Base-by-base conservation (phyloP, 371 early-diverging fungal genomes). In the Mortierella sp. region DNA sequence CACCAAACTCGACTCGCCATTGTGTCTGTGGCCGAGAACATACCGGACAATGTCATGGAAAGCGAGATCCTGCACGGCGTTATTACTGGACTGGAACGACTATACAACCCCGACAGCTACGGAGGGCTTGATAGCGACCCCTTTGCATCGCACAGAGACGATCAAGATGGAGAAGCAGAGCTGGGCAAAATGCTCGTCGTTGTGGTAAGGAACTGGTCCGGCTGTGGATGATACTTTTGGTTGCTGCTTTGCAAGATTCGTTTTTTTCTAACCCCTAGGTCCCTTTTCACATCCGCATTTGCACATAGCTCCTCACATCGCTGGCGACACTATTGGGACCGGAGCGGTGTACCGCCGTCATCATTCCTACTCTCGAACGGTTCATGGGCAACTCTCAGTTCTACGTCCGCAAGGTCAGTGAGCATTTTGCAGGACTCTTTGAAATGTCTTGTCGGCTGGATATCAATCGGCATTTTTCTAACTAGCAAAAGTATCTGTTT, bases 111-210 rank as follows among this genome's bases (percentile, higher is more conserved):
- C 14, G 71, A 75, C 14, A 55, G 1, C 0, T 38, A 60, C 29
- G 71, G 60, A 6, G 76, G 71, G 4, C 49, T 70, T 10, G 77
- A 78, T 24, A 76, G 74, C 29, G 71, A 38, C 63, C 70, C 24
- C 71, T 71, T 41, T 18, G 46, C 48, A 12, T 60, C 75, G 11
- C 75, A 70, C 35, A 76, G 49, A 35, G 85, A 86, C 35, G 82
- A 85, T 12, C 80, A 77, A 41, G 82, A 82, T n/a, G 91, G 92
- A 10, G 92, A 91, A 76, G 88, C 90, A 46, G 91, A 90, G 68
- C 79, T 93, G 43, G 91, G 91, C 12, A 93, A 93, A 76, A 91
- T 91, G 78, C 88, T 91, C 32, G 91, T 92, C 77, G 89, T 93
- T 44, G 91, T 91, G 79, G 93, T 93, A 89, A 81, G 87, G 0